phyloP scores from a whole-genome alignment of 202 grass and related monocot genomes.

The Carex sylvatica region DNA sequence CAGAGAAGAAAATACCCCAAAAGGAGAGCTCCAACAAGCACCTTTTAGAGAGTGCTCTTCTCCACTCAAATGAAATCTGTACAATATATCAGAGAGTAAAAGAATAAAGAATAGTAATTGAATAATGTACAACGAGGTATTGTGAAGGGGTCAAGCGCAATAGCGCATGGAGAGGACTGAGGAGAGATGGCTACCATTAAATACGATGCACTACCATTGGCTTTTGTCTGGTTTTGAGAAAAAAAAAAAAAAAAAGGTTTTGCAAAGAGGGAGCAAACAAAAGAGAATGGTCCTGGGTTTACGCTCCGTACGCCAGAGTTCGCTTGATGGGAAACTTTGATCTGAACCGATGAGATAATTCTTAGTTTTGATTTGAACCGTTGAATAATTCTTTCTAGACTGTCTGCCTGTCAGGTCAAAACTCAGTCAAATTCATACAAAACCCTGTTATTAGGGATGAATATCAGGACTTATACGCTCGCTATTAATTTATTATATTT shows the following conservation, averaged over 20 bases:
- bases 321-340: background rate
- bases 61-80: background rate
- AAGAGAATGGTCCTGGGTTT: background rate
- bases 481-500: background rate
- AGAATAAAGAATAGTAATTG: background rate
- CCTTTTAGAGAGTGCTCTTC: background rate
- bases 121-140: background rate
- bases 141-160: background rate
- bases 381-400: background rate
- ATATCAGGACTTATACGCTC: background rate
- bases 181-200: constrained; percentile 1
- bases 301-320: background rate
- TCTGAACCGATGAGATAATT: background rate
- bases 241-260: too few species aligned
- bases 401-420: background rate
- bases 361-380: background rate
- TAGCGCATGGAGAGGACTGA: background rate
- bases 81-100: background rate
- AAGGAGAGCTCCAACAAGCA: constrained; percentile 15
- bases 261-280: background rate
- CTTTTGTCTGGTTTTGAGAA: background rate
- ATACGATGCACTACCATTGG: constrained; percentile 5
- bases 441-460: background rate
- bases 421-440: background rate
- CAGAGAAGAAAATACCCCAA: background rate